Base-by-base conservation (phyloP, 345 rosid species). In the Diplotaxis tenuifolia region DNA sequence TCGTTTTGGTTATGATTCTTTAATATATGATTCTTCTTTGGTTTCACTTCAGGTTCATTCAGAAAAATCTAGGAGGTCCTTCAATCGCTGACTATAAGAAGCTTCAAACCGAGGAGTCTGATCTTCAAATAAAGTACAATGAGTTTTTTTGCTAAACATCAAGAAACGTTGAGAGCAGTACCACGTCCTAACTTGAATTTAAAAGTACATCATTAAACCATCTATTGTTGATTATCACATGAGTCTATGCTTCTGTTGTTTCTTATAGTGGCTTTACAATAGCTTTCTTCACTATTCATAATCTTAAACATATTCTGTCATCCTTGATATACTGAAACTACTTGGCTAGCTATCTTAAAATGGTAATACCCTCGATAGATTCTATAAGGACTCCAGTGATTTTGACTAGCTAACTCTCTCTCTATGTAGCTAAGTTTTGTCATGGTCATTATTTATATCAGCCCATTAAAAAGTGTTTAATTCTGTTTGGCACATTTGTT, bases 21-120 rank as follows among this genome's bases (percentile, higher is more conserved):
- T 25, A 25, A 3, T 25, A 25, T 25, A 25, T 25, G 2, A 25
- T 27, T 12, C 10, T 54, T 6, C 14, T 65, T 38, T 60, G 66
- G 45, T 70, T 62, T 68, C 63, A 6, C 52, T 53, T 23, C 83
- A 94, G 97, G 78, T 94, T 91, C 28, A 70, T 91, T 71, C 98
- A 94, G 74, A 87, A 94, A 28, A 89, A 91, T 77, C 78, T 91
- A 81, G 95, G 96, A 7, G 95, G 92, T 75, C 96, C 92, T 28
- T 84, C 85, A 32, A 71, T 82, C 32, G 80, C 90, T 6, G 96
- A 94, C 45, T 88, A 85, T 59, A 91, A 92, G 80, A 94, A 87
- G 86, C 84, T 92, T 71, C 96, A 92, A 80, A 84, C 92, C 23
- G 96, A 91, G 53, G 23, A 72, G 72, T 78, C 93, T 6, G 93